A percentile compares a stretch with the other conserved stretches of the same genome.
These are phyloP conservation scores for Proliferodiscus dingleyae DNA, from an alignment of 2,329 filamentous ascomycete species.

Conservation along the genomic window DNA sequence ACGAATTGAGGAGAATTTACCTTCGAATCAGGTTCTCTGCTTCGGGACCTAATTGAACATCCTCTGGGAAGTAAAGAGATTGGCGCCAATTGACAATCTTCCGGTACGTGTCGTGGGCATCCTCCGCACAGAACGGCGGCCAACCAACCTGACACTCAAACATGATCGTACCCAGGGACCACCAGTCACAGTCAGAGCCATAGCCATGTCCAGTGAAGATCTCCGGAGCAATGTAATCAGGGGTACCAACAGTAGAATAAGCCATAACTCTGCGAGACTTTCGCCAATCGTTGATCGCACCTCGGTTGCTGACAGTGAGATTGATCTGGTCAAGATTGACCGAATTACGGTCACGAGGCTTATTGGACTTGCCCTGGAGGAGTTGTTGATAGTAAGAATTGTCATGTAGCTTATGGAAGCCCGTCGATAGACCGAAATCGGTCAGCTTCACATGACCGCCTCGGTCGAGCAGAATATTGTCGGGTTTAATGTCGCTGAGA, in stretches of 20 bases:
- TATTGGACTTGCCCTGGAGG: slow-evolving; percentile 70
- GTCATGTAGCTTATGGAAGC: slow-evolving; percentile 96
- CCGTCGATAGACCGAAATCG: slow-evolving; percentile 95
- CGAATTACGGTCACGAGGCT: slow-evolving; percentile 78
- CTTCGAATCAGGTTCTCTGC: slow-evolving; percentile 89
- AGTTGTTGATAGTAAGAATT: slow-evolving; percentile 98
- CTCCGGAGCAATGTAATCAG: slow-evolving; percentile 97
- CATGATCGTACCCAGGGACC: slow-evolving; percentile 98
- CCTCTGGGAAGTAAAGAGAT: slow-evolving; percentile 92
- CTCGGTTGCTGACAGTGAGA: slow-evolving; percentile 93
- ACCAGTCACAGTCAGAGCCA: slow-evolving; percentile 97
- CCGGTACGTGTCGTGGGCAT: slow-evolving; percentile 94
- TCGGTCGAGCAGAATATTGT: slow-evolving; percentile 94
- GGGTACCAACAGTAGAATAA: slow-evolving; percentile 96
- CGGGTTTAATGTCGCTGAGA: slow-evolving; percentile 93
- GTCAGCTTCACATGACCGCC: slow-evolving; percentile 97
- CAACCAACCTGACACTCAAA: slow-evolving; percentile 98
- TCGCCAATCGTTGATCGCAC: slow-evolving; percentile 98
- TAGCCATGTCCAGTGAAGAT: slow-evolving; percentile 97
- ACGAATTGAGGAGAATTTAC: slow-evolving; percentile 45
- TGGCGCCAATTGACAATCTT: slow-evolving; percentile 99
- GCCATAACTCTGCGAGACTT: slow-evolving; percentile 93
- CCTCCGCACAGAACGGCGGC: slow-evolving; percentile 98
- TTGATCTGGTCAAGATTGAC: slow-evolving; percentile 98
- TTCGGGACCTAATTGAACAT: slow-evolving; percentile 81